A percentile compares a stretch with the other conserved stretches of the same genome.
These are phyloP conservation scores for Salix dunnii DNA, from an alignment of 345 rosid species.

Conservation along the genomic window DNA sequence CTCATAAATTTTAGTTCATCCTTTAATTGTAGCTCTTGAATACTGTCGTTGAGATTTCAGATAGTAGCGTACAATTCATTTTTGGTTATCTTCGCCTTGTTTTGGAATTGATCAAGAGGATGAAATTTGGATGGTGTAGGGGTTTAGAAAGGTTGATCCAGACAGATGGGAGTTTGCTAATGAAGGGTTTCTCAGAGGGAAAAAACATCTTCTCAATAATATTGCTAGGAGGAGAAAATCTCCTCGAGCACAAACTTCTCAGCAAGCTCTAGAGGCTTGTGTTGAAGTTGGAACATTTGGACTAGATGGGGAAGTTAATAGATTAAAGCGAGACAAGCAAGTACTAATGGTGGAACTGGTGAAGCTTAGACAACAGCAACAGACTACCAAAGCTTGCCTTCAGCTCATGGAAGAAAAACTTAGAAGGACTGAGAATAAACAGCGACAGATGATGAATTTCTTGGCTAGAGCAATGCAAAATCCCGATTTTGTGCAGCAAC, in stretches of 20 bases:
- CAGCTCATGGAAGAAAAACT: constrained; percentile 51
- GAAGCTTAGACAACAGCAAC: constrained; percentile 63
- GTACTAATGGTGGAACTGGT: constrained; percentile 57
- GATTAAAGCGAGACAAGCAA: constrained; percentile 58
- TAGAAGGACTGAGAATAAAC: constrained; percentile 53
- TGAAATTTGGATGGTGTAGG: constrained; percentile 45
- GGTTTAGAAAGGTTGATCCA: constrained; percentile 93
- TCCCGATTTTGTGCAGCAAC: constrained; percentile 57
- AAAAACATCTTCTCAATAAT: constrained; percentile 57
- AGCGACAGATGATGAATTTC: constrained; percentile 70
- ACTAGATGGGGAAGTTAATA: constrained; percentile 52
- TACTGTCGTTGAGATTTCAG: not conserved
- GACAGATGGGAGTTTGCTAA: constrained; percentile 89
- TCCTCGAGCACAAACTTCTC: constrained; percentile 34
- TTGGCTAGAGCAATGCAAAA: constrained; percentile 66
- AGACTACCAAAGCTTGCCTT: constrained; percentile 45
- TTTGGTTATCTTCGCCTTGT: not conserved
- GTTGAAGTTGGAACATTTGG: constrained; percentile 69
- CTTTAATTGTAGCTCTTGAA: not conserved
- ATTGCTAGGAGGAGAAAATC: constrained; percentile 52
- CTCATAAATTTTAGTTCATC: not conserved
- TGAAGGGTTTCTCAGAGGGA: constrained; percentile 72
- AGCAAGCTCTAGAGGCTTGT: constrained; percentile 49
- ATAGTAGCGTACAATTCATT: not conserved
- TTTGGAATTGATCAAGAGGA: constrained; percentile 20